Conservation (phyloP, 1,284 basidiomycete species). For the Cutaneotrichosporon sp. region DNA sequence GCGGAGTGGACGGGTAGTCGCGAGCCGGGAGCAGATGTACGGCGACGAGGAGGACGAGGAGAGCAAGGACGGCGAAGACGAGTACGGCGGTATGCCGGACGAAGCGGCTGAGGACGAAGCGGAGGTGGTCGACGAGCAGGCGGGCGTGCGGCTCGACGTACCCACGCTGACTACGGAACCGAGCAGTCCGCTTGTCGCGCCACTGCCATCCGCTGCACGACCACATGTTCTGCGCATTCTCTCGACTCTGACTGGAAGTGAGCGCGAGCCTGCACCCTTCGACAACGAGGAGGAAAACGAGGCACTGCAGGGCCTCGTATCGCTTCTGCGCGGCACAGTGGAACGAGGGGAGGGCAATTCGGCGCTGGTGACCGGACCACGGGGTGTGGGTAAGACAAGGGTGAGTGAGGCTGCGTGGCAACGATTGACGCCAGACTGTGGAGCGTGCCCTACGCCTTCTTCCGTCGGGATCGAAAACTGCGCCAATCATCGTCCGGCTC, state of each 20-base stretch:
- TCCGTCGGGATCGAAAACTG: conserved; percentile 41
- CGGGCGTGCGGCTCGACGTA: not conserved
- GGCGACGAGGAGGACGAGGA: conserved; percentile 17
- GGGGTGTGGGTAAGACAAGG: conserved; percentile 75
- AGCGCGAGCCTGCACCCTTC: conserved; percentile 24
- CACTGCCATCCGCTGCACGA: conserved; percentile 18
- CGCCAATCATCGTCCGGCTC: conserved; percentile 68
- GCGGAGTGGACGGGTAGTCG: conserved; percentile 39
- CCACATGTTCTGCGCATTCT: conserved; percentile 29
- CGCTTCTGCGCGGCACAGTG: conserved; percentile 66
- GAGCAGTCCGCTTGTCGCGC: not conserved
- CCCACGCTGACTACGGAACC: not conserved
- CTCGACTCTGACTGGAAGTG: conserved; percentile 27
- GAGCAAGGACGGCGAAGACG: conserved; percentile 1
- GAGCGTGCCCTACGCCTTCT: conserved; percentile 36
- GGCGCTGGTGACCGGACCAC: conserved; percentile 73
- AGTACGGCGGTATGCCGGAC: not conserved
- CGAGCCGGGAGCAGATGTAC: conserved; percentile 19
- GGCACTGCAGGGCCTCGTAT: conserved; percentile 50
- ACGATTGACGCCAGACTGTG: conserved; percentile 28
- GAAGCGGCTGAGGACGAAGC: conserved; percentile 8
- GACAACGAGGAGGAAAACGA: conserved; percentile 41
- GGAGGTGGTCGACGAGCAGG: conserved; percentile 2
- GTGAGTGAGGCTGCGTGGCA: conserved; percentile 52
- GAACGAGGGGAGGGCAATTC: conserved; percentile 82